Evolutionary conservation across 1,284 basidiomycete species (phyloP), one percentile per base, ranked within the genome.

Genomic region (Rhodotorula glutinis): DNA sequence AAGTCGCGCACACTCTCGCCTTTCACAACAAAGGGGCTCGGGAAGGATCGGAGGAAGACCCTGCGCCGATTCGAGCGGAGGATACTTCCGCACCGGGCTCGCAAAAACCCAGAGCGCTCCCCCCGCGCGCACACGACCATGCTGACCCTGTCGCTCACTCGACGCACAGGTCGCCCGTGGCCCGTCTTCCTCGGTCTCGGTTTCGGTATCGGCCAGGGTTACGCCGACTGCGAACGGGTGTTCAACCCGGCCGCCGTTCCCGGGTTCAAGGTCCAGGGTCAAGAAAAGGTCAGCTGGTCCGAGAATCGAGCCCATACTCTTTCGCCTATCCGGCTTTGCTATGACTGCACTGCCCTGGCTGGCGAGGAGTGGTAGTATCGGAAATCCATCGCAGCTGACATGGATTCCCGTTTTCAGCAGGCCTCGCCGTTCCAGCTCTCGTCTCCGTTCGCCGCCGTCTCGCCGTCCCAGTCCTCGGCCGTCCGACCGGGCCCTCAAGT

Each of bases 111-210:
- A n/a, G n/a, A n/a, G n/a, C n/a, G n/a, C n/a, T n/a, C n/a, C n/a
- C n/a, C n/a, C n/a, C n/a, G n/a, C n/a, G n/a, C n/a, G 33, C 33
- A 5, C 5, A 38, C 33, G 11, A 38, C 33, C 33, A 38, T 11
- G 33, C 54, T 29, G 46, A 41, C 44, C 2, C 25, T 21, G 2
- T 58, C 43, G 23, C 43, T 23, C 5, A 14, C 41, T 16, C 41
- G 57, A 57, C 25, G 19, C 33, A 10, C 79, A 98, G 94, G 95
- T 83, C 91, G 94, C 73, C 90, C 90, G 77, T 98, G 93, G 91
- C 95, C 95, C 30, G 89, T 98, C 70, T 89, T 92, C 68, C 86
- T 98, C 66, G 86, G 90, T 11, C 92, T 93, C 27, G 94, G 95
- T 70, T 96, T 91, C 78, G 92, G 90, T 55, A 83, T 87, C 55